Conservation (phyloP, 164 flowering plant genomes). For the Dillenia suffruticosa region DNA sequence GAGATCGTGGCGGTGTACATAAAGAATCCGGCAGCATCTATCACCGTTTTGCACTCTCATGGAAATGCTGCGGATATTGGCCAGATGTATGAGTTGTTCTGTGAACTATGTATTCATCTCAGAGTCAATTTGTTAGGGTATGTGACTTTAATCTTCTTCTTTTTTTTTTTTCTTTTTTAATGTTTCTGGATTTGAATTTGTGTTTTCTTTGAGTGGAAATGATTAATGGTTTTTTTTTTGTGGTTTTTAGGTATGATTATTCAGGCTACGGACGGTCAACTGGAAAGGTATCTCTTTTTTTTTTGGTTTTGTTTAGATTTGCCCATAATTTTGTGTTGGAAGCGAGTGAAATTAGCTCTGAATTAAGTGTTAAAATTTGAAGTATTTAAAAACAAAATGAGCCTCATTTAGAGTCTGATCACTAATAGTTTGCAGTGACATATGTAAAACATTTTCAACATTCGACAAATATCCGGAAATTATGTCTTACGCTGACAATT, state of each 20-base stretch:
- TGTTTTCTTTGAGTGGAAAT: background rate
- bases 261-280: constrained; percentile 86
- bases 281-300: constrained; percentile 62
- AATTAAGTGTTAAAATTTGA: too few species aligned
- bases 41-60: constrained; percentile 78
- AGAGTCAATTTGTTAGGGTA: constrained; percentile 86
- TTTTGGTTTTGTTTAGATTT: too few species aligned
- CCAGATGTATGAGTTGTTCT: constrained; percentile 79
- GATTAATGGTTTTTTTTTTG: background rate
- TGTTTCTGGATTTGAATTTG: background rate
- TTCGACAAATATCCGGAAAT: background rate
- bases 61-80: constrained; percentile 96
- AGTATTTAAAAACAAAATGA: too few species aligned
- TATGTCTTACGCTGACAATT: too few species aligned
- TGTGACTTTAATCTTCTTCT: constrained; percentile 9
- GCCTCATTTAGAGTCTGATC: too few species aligned
- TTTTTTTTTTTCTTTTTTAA: background rate
- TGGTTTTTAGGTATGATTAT: constrained; percentile 69
- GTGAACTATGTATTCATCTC: constrained; percentile 72
- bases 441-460: too few species aligned
- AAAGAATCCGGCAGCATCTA: constrained; percentile 59
- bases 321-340: too few species aligned
- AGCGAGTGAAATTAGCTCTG: too few species aligned
- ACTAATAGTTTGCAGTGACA: too few species aligned
- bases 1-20: constrained; percentile 63